Conservation (phyloP, 345 rosid species). For the Eucalyptus fibrosa region DNA sequence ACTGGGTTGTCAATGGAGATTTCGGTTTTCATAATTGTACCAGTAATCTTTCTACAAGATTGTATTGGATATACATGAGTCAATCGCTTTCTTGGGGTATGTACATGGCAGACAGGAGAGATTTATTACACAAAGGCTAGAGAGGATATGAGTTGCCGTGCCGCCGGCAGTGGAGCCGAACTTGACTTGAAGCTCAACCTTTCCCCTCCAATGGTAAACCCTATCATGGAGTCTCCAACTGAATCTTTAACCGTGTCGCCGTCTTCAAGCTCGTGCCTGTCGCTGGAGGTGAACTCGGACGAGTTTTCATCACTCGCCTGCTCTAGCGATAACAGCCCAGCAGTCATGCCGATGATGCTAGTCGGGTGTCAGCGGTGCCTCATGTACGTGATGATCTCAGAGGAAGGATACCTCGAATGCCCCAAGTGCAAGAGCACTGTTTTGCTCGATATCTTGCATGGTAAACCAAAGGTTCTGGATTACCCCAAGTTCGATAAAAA, state of each 20-base stretch:
- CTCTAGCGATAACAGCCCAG: background rate
- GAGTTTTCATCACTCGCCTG: background rate
- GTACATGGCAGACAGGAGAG: background rate
- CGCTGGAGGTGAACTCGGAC: background rate
- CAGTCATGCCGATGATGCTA: constrained; percentile 15
- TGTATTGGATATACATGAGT: background rate
- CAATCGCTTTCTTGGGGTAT: background rate
- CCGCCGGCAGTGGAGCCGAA: background rate
- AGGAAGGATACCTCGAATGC: constrained; percentile 1
- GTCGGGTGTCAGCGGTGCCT: constrained; percentile 20
- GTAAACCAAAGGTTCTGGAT: background rate
- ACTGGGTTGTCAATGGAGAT: background rate
- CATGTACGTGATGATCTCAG: constrained; percentile 16
- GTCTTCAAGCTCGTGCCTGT: constrained; percentile 20
- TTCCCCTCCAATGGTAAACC: background rate
- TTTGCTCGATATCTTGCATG: background rate
- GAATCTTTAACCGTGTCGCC: background rate
- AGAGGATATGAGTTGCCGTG: background rate
- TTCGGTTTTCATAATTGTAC: background rate
- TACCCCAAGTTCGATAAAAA: background rate
- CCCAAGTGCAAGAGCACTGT: constrained; percentile 17
- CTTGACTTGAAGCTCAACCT: background rate
- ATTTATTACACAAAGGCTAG: background rate
- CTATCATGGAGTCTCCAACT: background rate
- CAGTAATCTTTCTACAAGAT: background rate